Conservation (phyloP, 2,329 filamentous ascomycete genomes). For the Colletotrichum sp. region DNA sequence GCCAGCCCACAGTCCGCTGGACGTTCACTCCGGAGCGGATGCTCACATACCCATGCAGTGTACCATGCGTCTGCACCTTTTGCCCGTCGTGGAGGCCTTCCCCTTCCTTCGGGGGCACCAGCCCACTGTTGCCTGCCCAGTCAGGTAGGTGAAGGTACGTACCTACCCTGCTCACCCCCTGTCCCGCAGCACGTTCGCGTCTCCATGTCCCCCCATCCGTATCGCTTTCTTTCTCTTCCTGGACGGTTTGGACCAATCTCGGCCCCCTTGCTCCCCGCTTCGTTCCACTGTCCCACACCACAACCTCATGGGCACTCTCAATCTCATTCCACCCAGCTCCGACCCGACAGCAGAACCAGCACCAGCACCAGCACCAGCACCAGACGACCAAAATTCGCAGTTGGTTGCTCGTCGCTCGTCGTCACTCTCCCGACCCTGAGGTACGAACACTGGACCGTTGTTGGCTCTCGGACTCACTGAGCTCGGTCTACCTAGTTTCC, state of each 20-base stretch:
- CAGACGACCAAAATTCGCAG: background rate
- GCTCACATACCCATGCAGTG: background rate
- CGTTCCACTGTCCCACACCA: slow-evolving; percentile 7
- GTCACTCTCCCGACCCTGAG: background rate
- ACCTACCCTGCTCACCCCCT: background rate
- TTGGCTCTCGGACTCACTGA: background rate
- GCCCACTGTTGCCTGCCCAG: slow-evolving; percentile 13
- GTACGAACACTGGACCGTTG: background rate
- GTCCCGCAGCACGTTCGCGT: background rate
- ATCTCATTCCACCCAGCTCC: background rate
- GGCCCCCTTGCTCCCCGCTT: slow-evolving; percentile 14
- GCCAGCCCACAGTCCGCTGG: background rate
- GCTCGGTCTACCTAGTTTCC: background rate
- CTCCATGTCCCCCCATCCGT: slow-evolving; percentile 3
- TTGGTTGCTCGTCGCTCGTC: background rate
- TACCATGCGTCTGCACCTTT: background rate
- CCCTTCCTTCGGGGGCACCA: background rate
- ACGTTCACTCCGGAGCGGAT: background rate
- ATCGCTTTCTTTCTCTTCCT: slow-evolving; percentile 18
- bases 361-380: background rate
- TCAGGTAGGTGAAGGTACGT: background rate
- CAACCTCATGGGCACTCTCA: background rate
- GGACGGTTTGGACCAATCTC: slow-evolving; percentile 17
- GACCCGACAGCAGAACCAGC: background rate
- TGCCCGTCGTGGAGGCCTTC: background rate